Conservation (phyloP, 768 basidiomycete species). For the Porphyrellus cyaneotinctus region DNA sequence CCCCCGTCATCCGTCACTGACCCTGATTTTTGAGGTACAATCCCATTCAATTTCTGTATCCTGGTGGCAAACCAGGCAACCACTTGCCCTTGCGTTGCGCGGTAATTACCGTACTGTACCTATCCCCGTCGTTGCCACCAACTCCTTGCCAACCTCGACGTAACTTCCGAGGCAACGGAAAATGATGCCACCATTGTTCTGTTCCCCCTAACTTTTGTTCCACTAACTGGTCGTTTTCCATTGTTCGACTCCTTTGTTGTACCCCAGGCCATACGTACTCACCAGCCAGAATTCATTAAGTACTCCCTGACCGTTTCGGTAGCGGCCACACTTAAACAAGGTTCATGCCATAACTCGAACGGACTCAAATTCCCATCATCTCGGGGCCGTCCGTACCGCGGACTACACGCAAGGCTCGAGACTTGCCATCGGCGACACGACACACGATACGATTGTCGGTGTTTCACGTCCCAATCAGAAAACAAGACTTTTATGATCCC, state of each 20-base stretch:
- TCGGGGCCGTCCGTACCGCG: not conserved
- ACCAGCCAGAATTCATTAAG: not conserved
- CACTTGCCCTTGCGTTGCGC: not conserved
- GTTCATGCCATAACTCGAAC: constrained; percentile 5
- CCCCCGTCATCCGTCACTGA: not conserved
- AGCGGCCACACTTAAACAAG: not conserved
- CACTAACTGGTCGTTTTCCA: constrained; percentile 12
- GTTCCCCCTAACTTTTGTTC: constrained; percentile 9
- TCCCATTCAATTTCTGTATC: too few relatives aligned
- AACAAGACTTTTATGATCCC: too few relatives aligned
- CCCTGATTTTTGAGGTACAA: not conserved
- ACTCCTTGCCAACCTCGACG: not conserved
- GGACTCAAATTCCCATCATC: not conserved
- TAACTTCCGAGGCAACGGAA: not conserved
- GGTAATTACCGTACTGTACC: not conserved
- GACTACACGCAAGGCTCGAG: too few relatives aligned
- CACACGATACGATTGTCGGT: too few relatives aligned
- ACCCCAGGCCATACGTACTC: constrained; percentile 13
- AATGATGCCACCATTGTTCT: not conserved
- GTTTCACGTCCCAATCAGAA: too few relatives aligned
- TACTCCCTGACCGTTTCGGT: not conserved
- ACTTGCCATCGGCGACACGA: too few relatives aligned
- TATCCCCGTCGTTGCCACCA: constrained; percentile 1
- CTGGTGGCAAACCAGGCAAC: not conserved
- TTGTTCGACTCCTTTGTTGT: constrained; percentile 23